Evolutionary conservation across 345 rosid species (phyloP).

Genomic region (Camelina neglecta): DNA sequence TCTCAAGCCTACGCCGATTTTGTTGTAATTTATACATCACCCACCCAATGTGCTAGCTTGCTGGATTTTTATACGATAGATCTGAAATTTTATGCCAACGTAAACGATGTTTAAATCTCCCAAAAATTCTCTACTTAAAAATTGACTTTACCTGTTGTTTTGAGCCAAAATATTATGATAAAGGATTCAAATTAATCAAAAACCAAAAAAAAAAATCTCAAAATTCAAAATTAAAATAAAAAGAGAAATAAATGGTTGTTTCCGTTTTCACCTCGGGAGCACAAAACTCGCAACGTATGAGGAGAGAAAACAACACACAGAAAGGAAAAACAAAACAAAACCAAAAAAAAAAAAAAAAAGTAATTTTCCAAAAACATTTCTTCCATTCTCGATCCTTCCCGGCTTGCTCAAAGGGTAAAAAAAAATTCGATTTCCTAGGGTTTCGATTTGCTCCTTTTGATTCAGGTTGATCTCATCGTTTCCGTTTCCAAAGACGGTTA

Average conservation of each 20-base stretch:
- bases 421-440: slow-evolving; percentile 1
- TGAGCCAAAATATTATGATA: too few relatives aligned
- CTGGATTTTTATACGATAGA: too few relatives aligned
- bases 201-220: background rate
- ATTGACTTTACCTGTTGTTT: too few relatives aligned
- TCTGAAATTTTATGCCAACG: too few relatives aligned
- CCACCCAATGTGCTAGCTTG: too few relatives aligned
- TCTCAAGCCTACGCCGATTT: too few relatives aligned
- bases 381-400: slow-evolving; percentile 31
- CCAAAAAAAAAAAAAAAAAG: background rate
- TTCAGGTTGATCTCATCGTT: background rate
- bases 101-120: too few relatives aligned
- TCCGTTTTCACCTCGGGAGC: slow-evolving; percentile 28
- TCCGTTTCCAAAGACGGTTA: background rate
- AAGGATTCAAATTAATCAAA: background rate
- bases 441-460: background rate
- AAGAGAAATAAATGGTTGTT: slow-evolving; percentile 12
- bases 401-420: slow-evolving; percentile 31
- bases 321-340: background rate
- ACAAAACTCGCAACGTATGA: slow-evolving; percentile 24
- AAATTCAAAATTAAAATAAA: background rate
- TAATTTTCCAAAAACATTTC: background rate
- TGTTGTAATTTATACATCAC: too few relatives aligned
- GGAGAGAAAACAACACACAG: slow-evolving; percentile 2
- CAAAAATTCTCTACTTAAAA: too few relatives aligned